Evolutionary conservation across 495 filamentous ascomycete genomes (phyloP), one percentile per base, ranked within the genome.

Genomic region (Talaromyces trachyspermus): DNA sequence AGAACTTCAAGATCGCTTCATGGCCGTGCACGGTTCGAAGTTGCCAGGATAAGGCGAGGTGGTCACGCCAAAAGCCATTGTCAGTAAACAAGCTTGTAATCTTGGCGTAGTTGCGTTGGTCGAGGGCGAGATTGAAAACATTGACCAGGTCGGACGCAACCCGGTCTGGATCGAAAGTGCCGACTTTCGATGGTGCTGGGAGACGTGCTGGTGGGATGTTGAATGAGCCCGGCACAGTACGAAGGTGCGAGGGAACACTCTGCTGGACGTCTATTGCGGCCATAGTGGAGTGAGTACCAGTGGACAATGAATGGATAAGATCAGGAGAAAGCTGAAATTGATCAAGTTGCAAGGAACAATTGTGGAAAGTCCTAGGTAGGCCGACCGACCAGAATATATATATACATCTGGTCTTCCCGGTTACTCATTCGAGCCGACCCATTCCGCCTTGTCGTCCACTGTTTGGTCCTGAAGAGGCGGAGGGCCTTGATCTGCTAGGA

Each of bases 211-310:
- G 51, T 2, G 68, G 62, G 43, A 80, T 62, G 45, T 77, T 75
- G 54, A 68, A 50, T 5, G 81, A 85, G 24, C 81, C 81, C 2
- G 80, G 75, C 50, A 78, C 80, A 32, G 73, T 60, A 33, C 77
- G 70, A 44, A 81, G 67, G 52, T 69, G 65, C 12, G 79, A 79
- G 14, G 63, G 67, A 12, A 46, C 29, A 32, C 29, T 32, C 29
- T 32, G 29, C 29, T 32, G 29, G 29, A 32, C 29, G 29, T 32
- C 29, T 32, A 32, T 32, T n/a, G 10, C 29, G 29, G 29, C 29
- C 29, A 32, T 32, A 32, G 29, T n/a, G 29, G 29, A 32, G 10
- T 32, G 29, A 32, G 10, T 32, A 32, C 11, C 29, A 12, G 29
- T 32, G 29, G 11, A 32, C 29, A 32, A 32, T 32, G 10, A 32